Percentiles rank a stretch among this genome's conserved stretches.
These are phyloP conservation scores for Metschnikowia matae DNA, from an alignment of 805 yeast genomes.

Conservation along the genomic window DNA sequence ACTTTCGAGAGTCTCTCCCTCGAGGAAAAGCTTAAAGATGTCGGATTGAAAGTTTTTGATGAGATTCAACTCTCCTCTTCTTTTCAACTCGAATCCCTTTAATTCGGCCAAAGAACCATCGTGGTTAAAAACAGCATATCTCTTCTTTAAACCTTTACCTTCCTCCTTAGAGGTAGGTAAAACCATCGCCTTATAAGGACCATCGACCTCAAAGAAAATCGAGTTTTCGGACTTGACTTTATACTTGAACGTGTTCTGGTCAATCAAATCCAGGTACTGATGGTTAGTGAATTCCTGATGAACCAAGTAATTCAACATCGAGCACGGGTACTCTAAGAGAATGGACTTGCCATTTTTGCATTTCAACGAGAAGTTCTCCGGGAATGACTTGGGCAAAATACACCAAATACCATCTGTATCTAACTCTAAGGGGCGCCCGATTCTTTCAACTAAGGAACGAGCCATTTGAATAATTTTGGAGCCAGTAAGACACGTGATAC, in stretches of 20 bases:
- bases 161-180: slow-evolving; percentile 96
- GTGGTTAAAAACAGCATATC: slow-evolving; percentile 94
- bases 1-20: slow-evolving; percentile 70
- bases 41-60: slow-evolving; percentile 95
- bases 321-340: slow-evolving; percentile 85
- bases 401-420: slow-evolving; percentile 99
- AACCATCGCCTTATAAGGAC: slow-evolving; percentile 97
- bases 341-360: slow-evolving; percentile 74
- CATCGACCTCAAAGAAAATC: slow-evolving; percentile 96
- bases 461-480: slow-evolving; percentile 99
- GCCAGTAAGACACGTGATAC: slow-evolving; percentile 96
- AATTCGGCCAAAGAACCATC: slow-evolving; percentile 93
- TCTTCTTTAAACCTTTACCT: slow-evolving; percentile 91
- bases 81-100: slow-evolving; percentile 93
- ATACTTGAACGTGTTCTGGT: slow-evolving; percentile 64
- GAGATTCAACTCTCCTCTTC: slow-evolving; percentile 92
- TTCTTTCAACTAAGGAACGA: slow-evolving; percentile 78
- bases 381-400: slow-evolving; percentile 88
- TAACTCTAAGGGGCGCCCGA: slow-evolving; percentile 92
- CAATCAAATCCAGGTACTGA: slow-evolving; percentile 85
- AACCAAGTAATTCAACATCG: slow-evolving; percentile 91
- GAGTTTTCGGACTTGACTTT: slow-evolving; percentile 84
- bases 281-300: slow-evolving; percentile 89
- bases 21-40: slow-evolving; percentile 84
- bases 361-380: slow-evolving; percentile 75